phyloP scores from a whole-genome alignment of 441 rosid species.

The Gossypium schwendimanii region DNA sequence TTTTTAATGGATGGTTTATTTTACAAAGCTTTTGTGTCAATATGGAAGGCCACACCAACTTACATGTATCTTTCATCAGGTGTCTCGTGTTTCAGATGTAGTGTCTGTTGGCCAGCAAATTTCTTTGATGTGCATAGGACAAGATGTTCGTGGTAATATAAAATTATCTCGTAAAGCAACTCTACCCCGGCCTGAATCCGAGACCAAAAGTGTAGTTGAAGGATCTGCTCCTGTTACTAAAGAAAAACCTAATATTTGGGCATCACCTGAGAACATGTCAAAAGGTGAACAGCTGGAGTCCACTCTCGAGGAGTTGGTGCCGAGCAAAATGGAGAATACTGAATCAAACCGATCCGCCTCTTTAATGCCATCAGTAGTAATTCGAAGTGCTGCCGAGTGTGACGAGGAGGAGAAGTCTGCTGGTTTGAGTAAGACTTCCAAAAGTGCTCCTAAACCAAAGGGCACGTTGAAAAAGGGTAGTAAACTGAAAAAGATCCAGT shows the following conservation, averaged over 20 bases:
- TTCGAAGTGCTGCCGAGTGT: conserved; percentile 85
- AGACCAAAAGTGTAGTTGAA: conserved; percentile 24
- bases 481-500: conserved; percentile 22
- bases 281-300: conserved; percentile 32
- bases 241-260: conserved; percentile 41
- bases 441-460: conserved; percentile 24
- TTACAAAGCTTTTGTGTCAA: background rate
- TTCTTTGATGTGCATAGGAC: conserved; percentile 79
- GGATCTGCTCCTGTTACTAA: conserved; percentile 25
- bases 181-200: conserved; percentile 29
- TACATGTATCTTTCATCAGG: conserved; percentile 37
- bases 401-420: conserved; percentile 61
- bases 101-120: conserved; percentile 70
- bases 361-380: conserved; percentile 49
- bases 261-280: conserved; percentile 31
- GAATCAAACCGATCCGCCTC: conserved; percentile 23
- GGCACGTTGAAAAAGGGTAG: conserved; percentile 17
- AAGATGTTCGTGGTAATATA: conserved; percentile 91
- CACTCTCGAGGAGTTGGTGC: conserved; percentile 16
- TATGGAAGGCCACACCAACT: background rate
- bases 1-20: background rate
- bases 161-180: conserved; percentile 77
- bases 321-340: conserved; percentile 13
- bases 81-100: conserved; percentile 70
- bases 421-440: conserved; percentile 27